Percentiles rank a stretch among this genome's conserved stretches.
Conservation (phyloP, 352 stramenopile genomes). For the Globisporangium nagaii region DNA sequence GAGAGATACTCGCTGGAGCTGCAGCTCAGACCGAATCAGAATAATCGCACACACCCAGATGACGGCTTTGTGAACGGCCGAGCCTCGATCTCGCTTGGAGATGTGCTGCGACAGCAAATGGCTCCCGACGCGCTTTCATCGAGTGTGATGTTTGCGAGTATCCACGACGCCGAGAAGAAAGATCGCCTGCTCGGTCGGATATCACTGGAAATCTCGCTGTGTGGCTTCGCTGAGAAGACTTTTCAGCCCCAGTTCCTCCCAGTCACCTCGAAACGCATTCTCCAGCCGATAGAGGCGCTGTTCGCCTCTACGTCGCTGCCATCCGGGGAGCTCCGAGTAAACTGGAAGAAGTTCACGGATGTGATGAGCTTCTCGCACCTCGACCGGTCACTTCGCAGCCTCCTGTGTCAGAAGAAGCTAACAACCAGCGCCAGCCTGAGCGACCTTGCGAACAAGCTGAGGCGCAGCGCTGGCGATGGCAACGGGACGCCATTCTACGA, state of each 20-base stretch:
- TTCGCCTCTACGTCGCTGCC: background rate
- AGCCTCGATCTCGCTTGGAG: background rate
- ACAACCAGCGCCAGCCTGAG: background rate
- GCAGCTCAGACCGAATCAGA: background rate
- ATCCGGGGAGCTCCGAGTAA: background rate
- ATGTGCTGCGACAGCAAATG: background rate
- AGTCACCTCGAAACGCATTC: background rate
- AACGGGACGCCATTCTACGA: background rate
- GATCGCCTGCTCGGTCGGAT: slow-evolving; percentile 4
- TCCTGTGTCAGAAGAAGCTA: slow-evolving; percentile 3
- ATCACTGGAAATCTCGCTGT: slow-evolving; percentile 2
- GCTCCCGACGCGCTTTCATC: background rate
- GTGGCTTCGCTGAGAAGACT: background rate
- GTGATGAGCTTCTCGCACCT: slow-evolving; percentile 14
- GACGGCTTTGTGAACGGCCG: background rate
- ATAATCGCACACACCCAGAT: too few relatives aligned
- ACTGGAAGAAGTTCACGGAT: slow-evolving; percentile 19
- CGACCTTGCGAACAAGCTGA: background rate
- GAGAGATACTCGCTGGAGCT: slow-evolving; percentile 2
- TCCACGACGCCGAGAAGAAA: background rate
- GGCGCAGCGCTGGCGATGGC: background rate
- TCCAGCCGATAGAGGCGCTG: background rate
- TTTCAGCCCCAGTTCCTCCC: background rate
- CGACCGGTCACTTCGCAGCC: slow-evolving; percentile 6
- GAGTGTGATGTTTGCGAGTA: background rate